phyloP scores from a whole-genome alignment of 768 basidiomycete species.

The Pseudohyphozyma bogoriensis region DNA sequence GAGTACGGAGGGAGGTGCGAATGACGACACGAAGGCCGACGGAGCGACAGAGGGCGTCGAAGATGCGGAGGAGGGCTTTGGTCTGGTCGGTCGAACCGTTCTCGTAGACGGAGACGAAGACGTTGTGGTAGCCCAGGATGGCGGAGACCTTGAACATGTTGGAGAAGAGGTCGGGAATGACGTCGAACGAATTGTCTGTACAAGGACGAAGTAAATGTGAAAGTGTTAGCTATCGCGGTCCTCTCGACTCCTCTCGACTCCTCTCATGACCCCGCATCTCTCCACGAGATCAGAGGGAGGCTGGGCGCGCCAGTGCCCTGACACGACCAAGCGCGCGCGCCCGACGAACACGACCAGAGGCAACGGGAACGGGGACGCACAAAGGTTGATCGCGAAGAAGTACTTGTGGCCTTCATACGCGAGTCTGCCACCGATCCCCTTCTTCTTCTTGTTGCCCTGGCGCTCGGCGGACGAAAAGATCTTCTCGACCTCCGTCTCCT shows the following conservation, averaged over 20 bases:
- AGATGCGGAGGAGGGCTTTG: conserved; percentile 87
- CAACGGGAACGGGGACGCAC: too few species aligned
- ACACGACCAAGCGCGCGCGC: too few species aligned
- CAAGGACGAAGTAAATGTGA: too few species aligned
- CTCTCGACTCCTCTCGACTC: neutral
- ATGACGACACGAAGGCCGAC: conserved; percentile 91
- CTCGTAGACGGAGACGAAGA: conserved; percentile 97
- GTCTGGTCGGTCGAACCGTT: conserved; percentile 99
- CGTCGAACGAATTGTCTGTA: conserved; percentile 84
- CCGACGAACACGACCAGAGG: too few species aligned
- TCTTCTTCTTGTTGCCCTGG: conserved; percentile 38
- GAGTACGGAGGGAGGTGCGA: conserved; percentile 78
- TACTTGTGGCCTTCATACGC: conserved; percentile 67
- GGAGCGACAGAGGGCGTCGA: conserved; percentile 78
- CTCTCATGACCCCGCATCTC: neutral
- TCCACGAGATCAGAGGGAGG: too few species aligned
- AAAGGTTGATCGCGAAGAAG: conserved; percentile 1
- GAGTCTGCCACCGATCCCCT: conserved; percentile 33
- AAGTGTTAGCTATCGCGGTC: too few species aligned
- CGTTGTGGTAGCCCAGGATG: conserved; percentile 92
- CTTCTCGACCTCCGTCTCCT: conserved; percentile 27
- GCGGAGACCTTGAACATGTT: conserved; percentile 88
- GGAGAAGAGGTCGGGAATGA: conserved; percentile 93
- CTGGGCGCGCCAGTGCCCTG: too few species aligned
- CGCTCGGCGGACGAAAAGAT: conserved; percentile 38